Conservation (phyloP, 2,329 filamentous ascomycete genomes). For the Epichloe aotearoae region DNA sequence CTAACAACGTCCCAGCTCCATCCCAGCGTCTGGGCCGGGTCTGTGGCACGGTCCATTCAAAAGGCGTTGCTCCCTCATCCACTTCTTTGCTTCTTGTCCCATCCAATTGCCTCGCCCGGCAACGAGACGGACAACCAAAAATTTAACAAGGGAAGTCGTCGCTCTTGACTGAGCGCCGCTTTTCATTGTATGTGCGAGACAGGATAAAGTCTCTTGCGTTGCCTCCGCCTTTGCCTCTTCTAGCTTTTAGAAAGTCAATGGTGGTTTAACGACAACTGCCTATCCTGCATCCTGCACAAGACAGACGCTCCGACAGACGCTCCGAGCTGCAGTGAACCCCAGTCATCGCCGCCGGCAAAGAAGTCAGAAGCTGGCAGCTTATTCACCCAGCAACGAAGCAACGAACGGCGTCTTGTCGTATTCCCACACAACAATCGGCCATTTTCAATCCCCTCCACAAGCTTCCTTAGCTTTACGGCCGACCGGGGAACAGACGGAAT, state of each 20-base stretch:
- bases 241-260: neutral
- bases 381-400: constrained; percentile 4
- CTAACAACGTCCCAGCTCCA: constrained; percentile 20
- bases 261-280: neutral
- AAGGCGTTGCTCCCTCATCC: constrained; percentile 25
- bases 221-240: neutral
- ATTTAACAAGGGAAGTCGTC: constrained; percentile 3
- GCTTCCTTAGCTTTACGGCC: neutral
- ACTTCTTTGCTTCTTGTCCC: constrained; percentile 16
- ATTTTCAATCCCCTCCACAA: neutral
- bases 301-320: neutral
- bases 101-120: constrained; percentile 16
- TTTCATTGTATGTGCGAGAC: constrained; percentile 6
- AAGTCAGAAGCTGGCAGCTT: neutral
- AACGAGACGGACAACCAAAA: constrained; percentile 7
- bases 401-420: neutral
- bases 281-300: neutral
- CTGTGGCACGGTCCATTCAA: constrained; percentile 23
- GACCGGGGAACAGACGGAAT: neutral
- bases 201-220: neutral
- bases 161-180: constrained; percentile 8
- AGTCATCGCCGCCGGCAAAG: neutral
- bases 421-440: constrained; percentile 6
- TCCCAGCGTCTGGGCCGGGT: constrained; percentile 13
- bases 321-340: neutral